Evolutionary conservation across 352 stramenopile genomes (phyloP).

Genomic region (Blastocystis sp.): DNA sequence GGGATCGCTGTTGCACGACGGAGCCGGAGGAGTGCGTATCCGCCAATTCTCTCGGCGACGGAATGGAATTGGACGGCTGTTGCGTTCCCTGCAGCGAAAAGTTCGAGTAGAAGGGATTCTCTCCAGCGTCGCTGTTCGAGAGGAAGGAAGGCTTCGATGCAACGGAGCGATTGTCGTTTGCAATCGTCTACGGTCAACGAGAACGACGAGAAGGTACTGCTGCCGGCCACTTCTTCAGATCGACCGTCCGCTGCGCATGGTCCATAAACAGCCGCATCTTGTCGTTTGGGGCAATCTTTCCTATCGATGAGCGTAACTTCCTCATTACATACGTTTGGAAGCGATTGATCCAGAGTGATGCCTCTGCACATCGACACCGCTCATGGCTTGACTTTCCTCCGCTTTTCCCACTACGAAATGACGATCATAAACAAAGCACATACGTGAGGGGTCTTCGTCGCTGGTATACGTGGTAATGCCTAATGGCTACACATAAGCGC

Average conservation of each 20-base stretch:
- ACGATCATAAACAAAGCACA: no score
- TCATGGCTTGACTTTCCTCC: no score
- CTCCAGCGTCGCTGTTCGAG: not conserved
- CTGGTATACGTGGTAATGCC: no score
- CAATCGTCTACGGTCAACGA: not conserved
- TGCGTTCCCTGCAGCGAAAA: not conserved
- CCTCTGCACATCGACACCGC: no score
- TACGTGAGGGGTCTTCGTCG: no score
- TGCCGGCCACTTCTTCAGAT: slow-evolving; percentile 2
- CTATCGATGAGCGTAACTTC: no score
- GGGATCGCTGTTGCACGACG: not conserved
- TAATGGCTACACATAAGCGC: no score
- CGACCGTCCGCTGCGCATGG: slow-evolving; percentile 59
- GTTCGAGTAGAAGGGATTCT: not conserved
- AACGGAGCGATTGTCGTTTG: not conserved
- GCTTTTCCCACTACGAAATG: no score
- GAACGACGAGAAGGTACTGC: not conserved
- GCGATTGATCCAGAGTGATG: no score
- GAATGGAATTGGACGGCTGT: not conserved
- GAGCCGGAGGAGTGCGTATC: not conserved
- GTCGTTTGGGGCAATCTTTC: not conserved
- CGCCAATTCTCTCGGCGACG: not conserved
- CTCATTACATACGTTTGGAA: no score
- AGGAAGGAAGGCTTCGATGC: not conserved
- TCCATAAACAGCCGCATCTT: slow-evolving; percentile 62